A percentile compares a stretch with the other conserved stretches of the same genome.
phyloP scores from a whole-genome alignment of 345 rosid genomes.

The thale cress (Arabidopsis thaliana) region DNA sequence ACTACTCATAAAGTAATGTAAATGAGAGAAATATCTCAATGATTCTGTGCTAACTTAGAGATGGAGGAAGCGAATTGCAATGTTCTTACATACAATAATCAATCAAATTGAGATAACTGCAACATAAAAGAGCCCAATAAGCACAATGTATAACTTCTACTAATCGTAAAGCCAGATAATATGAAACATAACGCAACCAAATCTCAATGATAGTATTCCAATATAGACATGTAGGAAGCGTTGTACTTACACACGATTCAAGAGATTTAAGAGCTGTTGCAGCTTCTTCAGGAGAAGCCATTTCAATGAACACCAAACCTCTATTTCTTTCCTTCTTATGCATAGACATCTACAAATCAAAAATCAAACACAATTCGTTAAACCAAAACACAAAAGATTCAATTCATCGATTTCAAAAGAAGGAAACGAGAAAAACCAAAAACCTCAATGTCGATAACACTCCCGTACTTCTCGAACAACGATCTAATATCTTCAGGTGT shows the following conservation, averaged over 20 bases:
- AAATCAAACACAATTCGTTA: conserved; percentile 9
- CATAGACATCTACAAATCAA: conserved; percentile 72
- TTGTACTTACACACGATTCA: conserved; percentile 57
- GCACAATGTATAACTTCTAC: neutral
- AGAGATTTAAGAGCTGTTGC: conserved; percentile 61
- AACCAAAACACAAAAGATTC: neutral
- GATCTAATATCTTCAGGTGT: conserved; percentile 81
- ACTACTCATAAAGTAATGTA: neutral
- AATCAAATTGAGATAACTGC: neutral
- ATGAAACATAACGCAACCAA: neutral
- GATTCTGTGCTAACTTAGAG: neutral
- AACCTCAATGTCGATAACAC: conserved; percentile 79
- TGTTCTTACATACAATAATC: neutral
- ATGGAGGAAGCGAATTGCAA: neutral
- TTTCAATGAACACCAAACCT: conserved; percentile 78
- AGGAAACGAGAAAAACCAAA: neutral
- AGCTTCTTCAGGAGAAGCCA: conserved; percentile 85
- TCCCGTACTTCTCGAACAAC: conserved; percentile 72
- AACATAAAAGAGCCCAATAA: neutral
- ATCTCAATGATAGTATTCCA: neutral
- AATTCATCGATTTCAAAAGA: neutral
- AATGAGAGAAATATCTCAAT: neutral
- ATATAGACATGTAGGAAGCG: neutral
- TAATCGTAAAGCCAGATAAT: neutral
- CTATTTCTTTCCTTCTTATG: conserved; percentile 66